Evolutionary conservation across 2,329 filamentous ascomycete genomes (phyloP).

Genomic region (Mycosphaerella arachidis): DNA sequence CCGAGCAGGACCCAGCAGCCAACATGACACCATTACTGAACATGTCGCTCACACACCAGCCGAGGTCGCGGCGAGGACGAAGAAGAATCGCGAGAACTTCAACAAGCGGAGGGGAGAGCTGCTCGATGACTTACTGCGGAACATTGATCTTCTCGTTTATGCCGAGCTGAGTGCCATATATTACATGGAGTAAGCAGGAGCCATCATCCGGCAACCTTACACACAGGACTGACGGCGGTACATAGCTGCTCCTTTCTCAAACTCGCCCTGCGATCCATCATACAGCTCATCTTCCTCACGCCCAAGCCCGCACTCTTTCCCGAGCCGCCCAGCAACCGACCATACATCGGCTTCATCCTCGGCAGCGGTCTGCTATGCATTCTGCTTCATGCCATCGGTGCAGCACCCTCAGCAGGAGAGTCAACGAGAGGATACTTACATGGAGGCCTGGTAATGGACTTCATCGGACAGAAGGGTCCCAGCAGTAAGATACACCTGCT

Average conservation of each 20-base stretch:
- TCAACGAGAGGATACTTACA: slow-evolving; percentile 53
- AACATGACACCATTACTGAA: slow-evolving; percentile 6
- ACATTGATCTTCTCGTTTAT: slow-evolving; percentile 57
- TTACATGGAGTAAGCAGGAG: slow-evolving; percentile 56
- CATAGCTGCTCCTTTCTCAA: slow-evolving; percentile 51
- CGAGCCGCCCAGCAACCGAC: slow-evolving; percentile 45
- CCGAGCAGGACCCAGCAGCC: slow-evolving; percentile 16
- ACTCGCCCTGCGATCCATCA: slow-evolving; percentile 51
- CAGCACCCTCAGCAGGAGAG: slow-evolving; percentile 43
- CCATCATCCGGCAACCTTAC: neutral
- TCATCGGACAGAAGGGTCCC: slow-evolving; percentile 58
- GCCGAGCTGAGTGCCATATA: slow-evolving; percentile 59
- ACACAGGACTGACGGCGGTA: slow-evolving; percentile 14
- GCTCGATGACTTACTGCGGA: slow-evolving; percentile 53
- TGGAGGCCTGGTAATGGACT: slow-evolving; percentile 60
- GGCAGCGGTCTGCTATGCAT: slow-evolving; percentile 54
- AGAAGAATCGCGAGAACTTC: slow-evolving; percentile 34
- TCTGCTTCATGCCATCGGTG: slow-evolving; percentile 46
- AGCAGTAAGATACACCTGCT: slow-evolving; percentile 51
- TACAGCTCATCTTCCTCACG: slow-evolving; percentile 57
- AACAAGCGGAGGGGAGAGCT: slow-evolving; percentile 42
- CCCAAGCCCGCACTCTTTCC: slow-evolving; percentile 52
- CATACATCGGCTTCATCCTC: slow-evolving; percentile 52
- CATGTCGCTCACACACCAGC: slow-evolving; percentile 17
- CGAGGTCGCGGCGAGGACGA: slow-evolving; percentile 23